A percentile compares a stretch with the other conserved stretches of the same genome.
Evolutionary conservation across 495 filamentous ascomycete species (phyloP).

Genomic region (Penicillium robsamsonii): DNA sequence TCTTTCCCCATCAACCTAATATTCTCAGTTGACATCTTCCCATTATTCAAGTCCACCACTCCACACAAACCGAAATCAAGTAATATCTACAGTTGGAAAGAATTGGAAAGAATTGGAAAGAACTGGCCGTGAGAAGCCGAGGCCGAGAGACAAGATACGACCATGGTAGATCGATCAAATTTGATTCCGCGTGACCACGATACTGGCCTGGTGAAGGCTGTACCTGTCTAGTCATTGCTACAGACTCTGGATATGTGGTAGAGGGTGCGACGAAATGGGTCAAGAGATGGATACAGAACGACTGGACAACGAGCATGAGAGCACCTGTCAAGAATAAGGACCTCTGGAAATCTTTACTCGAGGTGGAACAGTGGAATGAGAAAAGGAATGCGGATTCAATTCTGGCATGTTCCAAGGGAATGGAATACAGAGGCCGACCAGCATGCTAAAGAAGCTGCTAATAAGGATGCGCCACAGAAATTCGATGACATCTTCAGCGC

Average conservation of each 20-base stretch:
- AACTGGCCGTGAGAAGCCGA: too few relatives aligned
- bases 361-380: slow-evolving; percentile 16
- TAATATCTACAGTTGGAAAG: too few relatives aligned
- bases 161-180: too few relatives aligned
- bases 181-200: too few relatives aligned
- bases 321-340: slow-evolving; percentile 17
- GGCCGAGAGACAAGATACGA: too few relatives aligned
- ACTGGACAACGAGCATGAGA: not conserved
- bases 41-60: not conserved
- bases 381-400: slow-evolving; percentile 24
- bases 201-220: slow-evolving; percentile 10
- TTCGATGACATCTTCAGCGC: not conserved
- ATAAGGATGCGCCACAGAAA: not conserved
- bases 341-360: slow-evolving; percentile 33
- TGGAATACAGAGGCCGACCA: not conserved
- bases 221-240: slow-evolving; percentile 34
- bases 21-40: not conserved
- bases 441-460: not conserved
- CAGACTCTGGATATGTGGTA: slow-evolving; percentile 39
- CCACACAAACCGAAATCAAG: not conserved
- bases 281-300: slow-evolving; percentile 16
- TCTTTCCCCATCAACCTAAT: not conserved
- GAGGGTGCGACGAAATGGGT: slow-evolving; percentile 32
- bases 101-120: too few relatives aligned
- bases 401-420: slow-evolving; percentile 27